These are phyloP conservation scores for Colletotrichum orbiculare DNA, from an alignment of 2,329 filamentous ascomycete species.

Conservation along the genomic window DNA sequence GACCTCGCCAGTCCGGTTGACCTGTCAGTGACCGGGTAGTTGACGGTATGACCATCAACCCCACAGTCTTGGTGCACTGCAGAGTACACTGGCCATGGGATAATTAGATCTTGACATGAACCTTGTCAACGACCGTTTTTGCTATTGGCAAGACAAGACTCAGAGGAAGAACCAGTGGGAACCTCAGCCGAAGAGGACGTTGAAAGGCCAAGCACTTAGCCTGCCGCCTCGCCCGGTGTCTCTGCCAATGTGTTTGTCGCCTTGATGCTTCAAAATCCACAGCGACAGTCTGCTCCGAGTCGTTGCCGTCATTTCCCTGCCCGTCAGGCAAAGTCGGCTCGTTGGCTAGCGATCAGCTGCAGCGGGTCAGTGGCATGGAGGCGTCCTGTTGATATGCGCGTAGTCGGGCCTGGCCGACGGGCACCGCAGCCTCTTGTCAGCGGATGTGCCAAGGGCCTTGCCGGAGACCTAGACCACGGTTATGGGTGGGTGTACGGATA, in stretches of 20 bases:
- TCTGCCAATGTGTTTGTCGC: neutral
- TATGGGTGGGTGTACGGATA: neutral
- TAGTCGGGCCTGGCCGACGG: slow-evolving; percentile 21
- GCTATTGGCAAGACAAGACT: too few species aligned
- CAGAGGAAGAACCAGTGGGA: too few species aligned
- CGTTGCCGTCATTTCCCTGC: too few species aligned
- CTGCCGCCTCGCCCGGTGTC: slow-evolving; percentile 5
- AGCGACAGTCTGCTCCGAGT: too few species aligned
- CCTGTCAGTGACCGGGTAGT: slow-evolving; percentile 18
- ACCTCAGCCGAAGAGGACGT: slow-evolving; percentile 13
- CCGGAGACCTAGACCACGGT: slow-evolving; percentile 1
- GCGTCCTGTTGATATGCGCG: slow-evolving; percentile 11
- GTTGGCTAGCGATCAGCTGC: neutral
- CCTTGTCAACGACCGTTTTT: too few species aligned
- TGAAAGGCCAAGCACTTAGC: slow-evolving; percentile 17
- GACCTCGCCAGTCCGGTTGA: neutral
- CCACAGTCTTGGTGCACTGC: slow-evolving; percentile 25
- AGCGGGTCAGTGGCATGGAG: neutral
- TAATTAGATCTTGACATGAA: too few species aligned
- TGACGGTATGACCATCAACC: slow-evolving; percentile 14
- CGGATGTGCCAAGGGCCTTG: slow-evolving; percentile 9
- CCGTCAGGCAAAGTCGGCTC: neutral
- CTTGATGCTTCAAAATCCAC: neutral
- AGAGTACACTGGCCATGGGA: slow-evolving; percentile 9
- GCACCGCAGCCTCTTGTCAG: slow-evolving; percentile 18